These are phyloP conservation scores for Neofusicoccum ribis DNA, from an alignment of 2,329 filamentous ascomycete species.

Conservation along the genomic window DNA sequence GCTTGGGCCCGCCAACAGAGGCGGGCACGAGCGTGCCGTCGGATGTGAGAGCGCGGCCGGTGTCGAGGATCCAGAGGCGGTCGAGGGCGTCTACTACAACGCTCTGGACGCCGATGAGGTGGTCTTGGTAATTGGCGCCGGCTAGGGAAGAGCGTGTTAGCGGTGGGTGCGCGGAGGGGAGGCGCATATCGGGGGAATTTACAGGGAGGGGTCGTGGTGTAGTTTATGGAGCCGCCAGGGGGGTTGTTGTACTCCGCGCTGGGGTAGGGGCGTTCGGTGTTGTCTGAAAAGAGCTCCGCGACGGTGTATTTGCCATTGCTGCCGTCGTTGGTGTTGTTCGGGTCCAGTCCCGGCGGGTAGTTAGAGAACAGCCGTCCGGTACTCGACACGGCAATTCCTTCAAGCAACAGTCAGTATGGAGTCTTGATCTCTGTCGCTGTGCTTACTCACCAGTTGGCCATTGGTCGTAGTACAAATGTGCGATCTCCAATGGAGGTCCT, in stretches of 20 bases:
- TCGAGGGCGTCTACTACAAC: slow-evolving; percentile 54
- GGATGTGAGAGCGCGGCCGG: slow-evolving; percentile 46
- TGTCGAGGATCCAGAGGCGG: slow-evolving; percentile 57
- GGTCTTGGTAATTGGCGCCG: slow-evolving; percentile 49
- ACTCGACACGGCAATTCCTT: slow-evolving; percentile 53
- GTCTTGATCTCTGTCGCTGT: not conserved
- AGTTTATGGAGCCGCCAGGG: slow-evolving; percentile 53
- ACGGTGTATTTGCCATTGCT: slow-evolving; percentile 49
- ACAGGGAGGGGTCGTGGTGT: slow-evolving; percentile 47
- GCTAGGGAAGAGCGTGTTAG: slow-evolving; percentile 22
- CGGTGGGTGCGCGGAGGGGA: no score
- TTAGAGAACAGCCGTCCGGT: slow-evolving; percentile 55
- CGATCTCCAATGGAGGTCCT: slow-evolving; percentile 49
- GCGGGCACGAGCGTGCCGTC: slow-evolving; percentile 49
- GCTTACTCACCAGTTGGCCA: slow-evolving; percentile 45
- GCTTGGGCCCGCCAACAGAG: slow-evolving; percentile 50
- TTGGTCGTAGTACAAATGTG: slow-evolving; percentile 54
- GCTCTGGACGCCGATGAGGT: slow-evolving; percentile 54
- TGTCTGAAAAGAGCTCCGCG: slow-evolving; percentile 47
- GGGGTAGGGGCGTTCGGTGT: slow-evolving; percentile 47
- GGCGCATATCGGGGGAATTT: not conserved
- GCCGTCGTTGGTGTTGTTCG: slow-evolving; percentile 47
- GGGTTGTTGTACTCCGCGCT: slow-evolving; percentile 49
- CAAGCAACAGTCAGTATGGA: not conserved
- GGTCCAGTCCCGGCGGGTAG: slow-evolving; percentile 52